A percentile compares a stretch with the other conserved stretches of the same genome.
phyloP scores from a whole-genome alignment of 768 basidiomycete genomes.

The Tubosaeta sp. region DNA sequence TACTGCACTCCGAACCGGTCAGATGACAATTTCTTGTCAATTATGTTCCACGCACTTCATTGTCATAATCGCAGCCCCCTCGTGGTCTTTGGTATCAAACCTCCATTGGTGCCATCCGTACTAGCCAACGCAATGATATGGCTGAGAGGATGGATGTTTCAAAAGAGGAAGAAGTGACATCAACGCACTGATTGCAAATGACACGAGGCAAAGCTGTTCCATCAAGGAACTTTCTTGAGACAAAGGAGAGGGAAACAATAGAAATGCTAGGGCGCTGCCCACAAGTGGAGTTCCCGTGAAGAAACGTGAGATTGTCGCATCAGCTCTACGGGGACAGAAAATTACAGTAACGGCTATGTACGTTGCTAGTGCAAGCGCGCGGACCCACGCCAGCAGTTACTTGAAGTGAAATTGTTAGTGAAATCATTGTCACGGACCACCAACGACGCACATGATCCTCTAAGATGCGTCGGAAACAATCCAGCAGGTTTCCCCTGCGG shows the following conservation, averaged over 20 bases:
- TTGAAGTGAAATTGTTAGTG: not conserved
- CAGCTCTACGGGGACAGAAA: not conserved
- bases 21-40: not conserved
- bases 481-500: conserved; percentile 58
- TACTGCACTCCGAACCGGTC: conserved; percentile 1
- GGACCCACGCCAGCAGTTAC: not conserved
- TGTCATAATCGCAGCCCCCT: not conserved
- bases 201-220: conserved; percentile 8
- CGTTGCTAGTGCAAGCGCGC: not conserved
- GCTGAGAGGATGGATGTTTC: not conserved
- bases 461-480: conserved; percentile 15
- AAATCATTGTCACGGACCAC: not conserved
- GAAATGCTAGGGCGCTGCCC: not conserved
- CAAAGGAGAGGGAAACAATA: not conserved
- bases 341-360: not conserved
- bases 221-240: not conserved
- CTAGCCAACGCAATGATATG: not conserved
- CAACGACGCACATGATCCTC: conserved; percentile 14
- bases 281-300: not conserved
- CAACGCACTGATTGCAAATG: conserved; percentile 1
- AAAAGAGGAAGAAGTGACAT: not conserved
- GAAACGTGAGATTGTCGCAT: not conserved
- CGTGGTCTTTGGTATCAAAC: not conserved
- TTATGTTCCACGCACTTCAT: not conserved
- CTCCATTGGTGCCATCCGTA: not conserved